Evolutionary conservation across 176 grass and related monocot genomes (phyloP).

Genomic region (Bromus sterilis): DNA sequence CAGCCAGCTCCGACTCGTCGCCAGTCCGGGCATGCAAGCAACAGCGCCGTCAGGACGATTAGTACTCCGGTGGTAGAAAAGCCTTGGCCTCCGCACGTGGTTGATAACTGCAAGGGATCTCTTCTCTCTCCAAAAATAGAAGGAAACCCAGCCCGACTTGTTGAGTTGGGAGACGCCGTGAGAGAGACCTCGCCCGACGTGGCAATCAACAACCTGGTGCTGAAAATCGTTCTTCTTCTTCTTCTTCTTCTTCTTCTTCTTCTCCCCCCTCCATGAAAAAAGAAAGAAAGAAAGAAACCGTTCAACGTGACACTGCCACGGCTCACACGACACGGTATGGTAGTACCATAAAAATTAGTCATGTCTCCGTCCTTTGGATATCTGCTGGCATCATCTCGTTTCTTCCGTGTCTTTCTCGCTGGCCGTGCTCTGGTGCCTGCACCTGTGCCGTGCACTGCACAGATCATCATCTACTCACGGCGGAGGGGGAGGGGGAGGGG

Average conservation of each 20-base stretch:
- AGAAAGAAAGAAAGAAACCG: neutral
- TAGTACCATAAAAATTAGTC: neutral
- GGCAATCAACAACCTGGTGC: too few species aligned
- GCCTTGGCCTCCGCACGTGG: too few species aligned
- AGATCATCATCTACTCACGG: neutral
- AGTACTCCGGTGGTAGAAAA: too few species aligned
- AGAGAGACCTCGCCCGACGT: too few species aligned
- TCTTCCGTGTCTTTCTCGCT: neutral
- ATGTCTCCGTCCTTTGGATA: neutral
- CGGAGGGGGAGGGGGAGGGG: neutral
- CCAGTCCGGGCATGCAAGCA: neutral
- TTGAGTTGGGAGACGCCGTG: too few species aligned
- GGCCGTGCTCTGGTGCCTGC: neutral
- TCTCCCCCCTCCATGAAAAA: neutral
- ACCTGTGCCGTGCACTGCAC: conserved; percentile 13
- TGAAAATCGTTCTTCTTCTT: neutral
- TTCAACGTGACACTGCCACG: neutral
- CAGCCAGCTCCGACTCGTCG: neutral
- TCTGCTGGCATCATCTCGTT: neutral
- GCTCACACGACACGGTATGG: neutral
- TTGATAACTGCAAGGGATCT: too few species aligned
- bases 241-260: too few species aligned
- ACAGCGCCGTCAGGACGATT: neutral
- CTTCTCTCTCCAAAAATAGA: too few species aligned
- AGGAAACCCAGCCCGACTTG: too few species aligned